Base-by-base conservation (phyloP, 179 eudicot genomes). In the Patellifolia procumbens region DNA sequence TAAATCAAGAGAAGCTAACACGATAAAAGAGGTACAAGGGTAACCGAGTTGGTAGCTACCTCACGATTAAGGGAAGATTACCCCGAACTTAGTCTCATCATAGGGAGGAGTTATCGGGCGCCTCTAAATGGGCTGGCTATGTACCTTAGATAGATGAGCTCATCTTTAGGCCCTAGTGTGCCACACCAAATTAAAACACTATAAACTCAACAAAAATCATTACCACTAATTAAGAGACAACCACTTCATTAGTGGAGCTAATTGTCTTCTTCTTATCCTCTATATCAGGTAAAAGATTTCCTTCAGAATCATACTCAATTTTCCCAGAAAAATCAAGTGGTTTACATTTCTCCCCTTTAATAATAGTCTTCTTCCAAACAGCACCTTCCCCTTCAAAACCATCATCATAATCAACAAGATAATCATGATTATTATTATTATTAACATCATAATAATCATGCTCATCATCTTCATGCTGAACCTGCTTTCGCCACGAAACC, bases 331-430 rank as follows among this genome's bases (percentile, higher is more conserved):
- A 89, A 62, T 91, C 82, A 66, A 91, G 20, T 4, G 96, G 93
- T 7, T 85, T 80, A 78, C 96, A 91, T 71, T 78, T 83, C 34
- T 78, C 96, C 17, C 96, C 96, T 81, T 81, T 88, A 26, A 91
- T 86, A 39, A 91, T 89, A 24, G 83, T 88, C 83, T 86, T 88
- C 84, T 84, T 88, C 96, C 96, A 91, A 53, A 91, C 78, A 3
- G 80, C 90, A 43, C 70, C 72, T 2, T 75, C 78, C 11, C 43
- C 72, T 3, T 29, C 65, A 17, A 4, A 52, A 48, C 73, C 83
- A 22, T 86, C 87, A 43, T 70, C 83, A 28, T 16, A 53, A 62
- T 34, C 15, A 53, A 31, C 17, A 46, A 45, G 7, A 55, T 39
- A 43, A 53, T 35, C 51, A 65, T 13, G 13, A 55, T 59, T 29